Evolutionary conservation across 2,329 filamentous ascomycete species (phyloP).

Genomic region (Fusarium sp.): DNA sequence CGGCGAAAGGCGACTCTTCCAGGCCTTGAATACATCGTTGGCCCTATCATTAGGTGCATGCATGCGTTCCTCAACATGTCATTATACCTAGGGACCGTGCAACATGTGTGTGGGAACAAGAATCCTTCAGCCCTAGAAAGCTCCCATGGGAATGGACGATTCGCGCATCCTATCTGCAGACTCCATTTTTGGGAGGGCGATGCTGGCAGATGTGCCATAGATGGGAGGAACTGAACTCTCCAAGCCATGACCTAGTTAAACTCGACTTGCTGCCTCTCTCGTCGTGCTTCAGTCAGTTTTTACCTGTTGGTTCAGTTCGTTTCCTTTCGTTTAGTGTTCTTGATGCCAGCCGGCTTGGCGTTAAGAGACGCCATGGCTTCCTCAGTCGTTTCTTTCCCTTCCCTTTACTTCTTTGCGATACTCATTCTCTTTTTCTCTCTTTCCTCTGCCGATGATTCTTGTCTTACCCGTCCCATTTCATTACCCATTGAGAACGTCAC

Average conservation of each 20-base stretch:
- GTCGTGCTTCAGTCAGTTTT: neutral
- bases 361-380: neutral
- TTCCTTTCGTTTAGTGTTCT: neutral
- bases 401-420: neutral
- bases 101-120: neutral
- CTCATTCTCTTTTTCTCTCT: neutral
- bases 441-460: neutral
- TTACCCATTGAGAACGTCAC: constrained; percentile 10
- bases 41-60: neutral
- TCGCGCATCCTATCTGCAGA: neutral
- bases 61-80: neutral
- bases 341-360: neutral
- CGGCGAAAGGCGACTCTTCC: neutral
- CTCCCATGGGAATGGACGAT: neutral
- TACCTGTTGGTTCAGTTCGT: neutral
- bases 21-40: neutral
- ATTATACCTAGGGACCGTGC: neutral
- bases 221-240: neutral
- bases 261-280: neutral
- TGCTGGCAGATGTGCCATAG: neutral
- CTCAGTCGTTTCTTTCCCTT: neutral
- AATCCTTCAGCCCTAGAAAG: neutral
- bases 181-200: neutral
- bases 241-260: neutral
- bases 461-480: neutral